Conservation (phyloP, 2,329 filamentous ascomycete genomes). For the Venturia carpophila region DNA sequence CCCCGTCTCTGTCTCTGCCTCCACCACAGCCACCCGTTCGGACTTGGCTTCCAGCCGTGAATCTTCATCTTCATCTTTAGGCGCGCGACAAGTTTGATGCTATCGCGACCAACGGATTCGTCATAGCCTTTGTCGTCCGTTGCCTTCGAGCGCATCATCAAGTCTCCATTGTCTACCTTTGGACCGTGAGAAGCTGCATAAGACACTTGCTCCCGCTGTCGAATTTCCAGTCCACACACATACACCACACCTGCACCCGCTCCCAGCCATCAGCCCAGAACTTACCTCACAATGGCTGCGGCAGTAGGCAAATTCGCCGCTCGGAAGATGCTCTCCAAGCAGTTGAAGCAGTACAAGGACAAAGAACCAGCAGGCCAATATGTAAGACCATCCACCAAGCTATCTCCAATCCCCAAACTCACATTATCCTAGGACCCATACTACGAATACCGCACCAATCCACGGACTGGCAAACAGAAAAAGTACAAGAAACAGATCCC, state of each 20-base stretch:
- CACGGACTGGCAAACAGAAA: conserved; percentile 65
- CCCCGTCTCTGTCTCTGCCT: not conserved
- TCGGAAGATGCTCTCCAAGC: conserved; percentile 40
- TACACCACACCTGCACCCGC: not conserved
- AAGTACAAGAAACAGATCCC: conserved; percentile 81
- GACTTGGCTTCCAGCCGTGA: not conserved
- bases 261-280: not conserved
- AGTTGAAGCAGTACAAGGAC: conserved; percentile 41
- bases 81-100: conserved; percentile 1
- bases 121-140: conserved; percentile 5
- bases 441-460: conserved; percentile 74
- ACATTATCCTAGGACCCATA: conserved; percentile 65
- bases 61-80: not conserved
- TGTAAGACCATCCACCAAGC: conserved; percentile 27
- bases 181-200: not conserved
- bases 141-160: not conserved
- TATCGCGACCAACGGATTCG: not conserved
- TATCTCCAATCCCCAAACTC: conserved; percentile 3
- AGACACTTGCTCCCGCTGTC: not conserved
- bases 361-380: conserved; percentile 36
- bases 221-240: not conserved
- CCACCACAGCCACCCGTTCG: not conserved
- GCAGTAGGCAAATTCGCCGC: conserved; percentile 42
- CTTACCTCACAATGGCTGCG: conserved; percentile 33
- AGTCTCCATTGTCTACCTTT: not conserved